phyloP scores from a whole-genome alignment of 371 early-diverging fungal species.

The Catenaria anguillulae region DNA sequence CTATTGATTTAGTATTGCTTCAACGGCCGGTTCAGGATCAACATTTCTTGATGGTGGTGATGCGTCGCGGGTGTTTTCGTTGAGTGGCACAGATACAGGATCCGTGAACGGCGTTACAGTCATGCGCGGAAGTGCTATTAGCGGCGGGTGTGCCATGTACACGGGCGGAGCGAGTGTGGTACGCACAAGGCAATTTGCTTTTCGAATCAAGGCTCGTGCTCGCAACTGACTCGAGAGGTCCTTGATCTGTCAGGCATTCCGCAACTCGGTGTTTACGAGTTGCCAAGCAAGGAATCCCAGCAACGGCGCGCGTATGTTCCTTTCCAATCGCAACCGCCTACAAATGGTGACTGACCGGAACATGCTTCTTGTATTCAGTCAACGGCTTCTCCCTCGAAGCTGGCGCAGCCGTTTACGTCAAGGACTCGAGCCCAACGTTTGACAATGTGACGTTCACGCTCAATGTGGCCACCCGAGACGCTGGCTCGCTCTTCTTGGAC shows the following conservation, averaged over 20 bases:
- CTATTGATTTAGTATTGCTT: too few species aligned
- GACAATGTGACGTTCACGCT: background rate
- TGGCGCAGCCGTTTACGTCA: background rate
- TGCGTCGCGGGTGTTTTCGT: too few species aligned
- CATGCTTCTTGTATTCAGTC: too few species aligned
- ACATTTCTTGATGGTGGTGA: too few species aligned
- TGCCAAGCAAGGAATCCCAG: background rate
- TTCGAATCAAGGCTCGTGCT: background rate
- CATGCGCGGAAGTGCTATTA: constrained; percentile 1
- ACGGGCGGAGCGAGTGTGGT: background rate
- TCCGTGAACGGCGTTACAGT: too few species aligned
- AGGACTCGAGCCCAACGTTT: constrained; percentile 1
- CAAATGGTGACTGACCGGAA: too few species aligned
- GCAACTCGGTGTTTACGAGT: background rate
- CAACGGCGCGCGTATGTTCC: too few species aligned
- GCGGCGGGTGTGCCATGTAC: background rate
- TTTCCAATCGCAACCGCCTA: too few species aligned
- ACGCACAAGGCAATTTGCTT: too few species aligned
- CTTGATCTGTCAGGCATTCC: background rate
- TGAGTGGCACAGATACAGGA: too few species aligned
- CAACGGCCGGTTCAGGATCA: too few species aligned
- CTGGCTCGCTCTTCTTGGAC: background rate
- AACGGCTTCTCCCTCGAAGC: background rate
- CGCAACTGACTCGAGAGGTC: too few species aligned
- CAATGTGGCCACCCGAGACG: background rate